These are phyloP conservation scores for Fagopyrum homotropicum DNA, from an alignment of 148 eudicot genomes.

Conservation along the genomic window DNA sequence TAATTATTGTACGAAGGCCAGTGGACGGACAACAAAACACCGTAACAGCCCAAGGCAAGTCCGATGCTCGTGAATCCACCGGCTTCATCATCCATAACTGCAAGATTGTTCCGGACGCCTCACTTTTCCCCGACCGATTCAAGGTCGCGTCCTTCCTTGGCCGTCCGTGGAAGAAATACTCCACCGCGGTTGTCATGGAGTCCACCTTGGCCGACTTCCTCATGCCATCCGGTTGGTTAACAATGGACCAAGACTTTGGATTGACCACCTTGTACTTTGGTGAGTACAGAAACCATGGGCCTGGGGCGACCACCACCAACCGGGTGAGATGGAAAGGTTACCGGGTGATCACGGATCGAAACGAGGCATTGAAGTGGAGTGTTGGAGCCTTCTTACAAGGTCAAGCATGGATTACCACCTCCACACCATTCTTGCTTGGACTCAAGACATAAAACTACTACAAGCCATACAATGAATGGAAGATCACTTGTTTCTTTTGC, in stretches of 20 bases:
- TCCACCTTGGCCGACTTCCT: constrained; percentile 41
- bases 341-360: constrained; percentile 25
- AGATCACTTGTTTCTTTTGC: too few relatives aligned
- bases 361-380: constrained; percentile 38
- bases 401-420: constrained; percentile 34
- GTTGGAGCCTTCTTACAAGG: constrained; percentile 38
- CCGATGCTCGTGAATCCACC: constrained; percentile 20
- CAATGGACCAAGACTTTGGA: constrained; percentile 36
- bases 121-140: constrained; percentile 28
- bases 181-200: constrained; percentile 58
- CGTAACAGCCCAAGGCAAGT: constrained; percentile 63
- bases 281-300: constrained; percentile 54
- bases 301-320: constrained; percentile 33
- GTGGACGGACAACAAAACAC: constrained; percentile 44
- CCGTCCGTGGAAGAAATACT: constrained; percentile 61
- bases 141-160: constrained; percentile 43
- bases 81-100: constrained; percentile 65
- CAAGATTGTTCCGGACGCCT: constrained; percentile 57
- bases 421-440: constrained; percentile 27
- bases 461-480: not conserved
- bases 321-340: constrained; percentile 56
- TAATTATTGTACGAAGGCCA: constrained; percentile 40
- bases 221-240: constrained; percentile 57
- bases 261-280: constrained; percentile 37
- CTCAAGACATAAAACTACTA: constrained; percentile 12